Conservation (phyloP, 352 stramenopile species). For the Phytophthora agathidicida region DNA sequence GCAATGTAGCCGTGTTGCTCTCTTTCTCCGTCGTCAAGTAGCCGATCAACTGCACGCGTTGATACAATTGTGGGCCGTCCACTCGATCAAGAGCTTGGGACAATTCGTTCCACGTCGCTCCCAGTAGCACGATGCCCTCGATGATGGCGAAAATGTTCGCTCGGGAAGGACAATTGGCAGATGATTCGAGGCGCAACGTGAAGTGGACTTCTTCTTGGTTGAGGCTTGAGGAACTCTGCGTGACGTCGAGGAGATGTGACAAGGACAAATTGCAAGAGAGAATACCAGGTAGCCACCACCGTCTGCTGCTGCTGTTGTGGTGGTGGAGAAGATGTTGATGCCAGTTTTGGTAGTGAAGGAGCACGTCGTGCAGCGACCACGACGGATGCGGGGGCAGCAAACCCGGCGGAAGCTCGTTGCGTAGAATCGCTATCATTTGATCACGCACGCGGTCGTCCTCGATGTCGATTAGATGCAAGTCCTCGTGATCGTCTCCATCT, state of each 20-base stretch:
- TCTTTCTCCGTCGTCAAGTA: background rate
- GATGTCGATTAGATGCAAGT: slow-evolving; percentile 12
- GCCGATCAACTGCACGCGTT: slow-evolving; percentile 27
- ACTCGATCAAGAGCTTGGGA: slow-evolving; percentile 8
- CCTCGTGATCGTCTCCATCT: background rate
- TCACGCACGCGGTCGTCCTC: slow-evolving; percentile 6
- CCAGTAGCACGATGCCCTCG: slow-evolving; percentile 39
- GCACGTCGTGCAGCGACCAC: slow-evolving; percentile 30
- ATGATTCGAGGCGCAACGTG: slow-evolving; percentile 6
- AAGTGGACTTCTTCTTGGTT: too few species aligned
- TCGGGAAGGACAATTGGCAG: background rate
- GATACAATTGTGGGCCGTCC: background rate
- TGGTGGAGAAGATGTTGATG: slow-evolving; percentile 12
- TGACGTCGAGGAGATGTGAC: slow-evolving; percentile 8
- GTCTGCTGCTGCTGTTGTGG: too few species aligned
- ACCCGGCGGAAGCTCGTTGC: slow-evolving; percentile 22
- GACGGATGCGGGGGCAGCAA: background rate
- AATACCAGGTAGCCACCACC: slow-evolving; percentile 27
- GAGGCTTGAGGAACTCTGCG: background rate
- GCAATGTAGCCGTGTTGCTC: background rate
- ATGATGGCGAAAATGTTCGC: slow-evolving; percentile 27
- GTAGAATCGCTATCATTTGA: slow-evolving; percentile 21
- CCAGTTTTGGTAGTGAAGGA: slow-evolving; percentile 36
- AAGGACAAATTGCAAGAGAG: slow-evolving; percentile 8
- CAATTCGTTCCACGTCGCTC: slow-evolving; percentile 35